Conservation (phyloP, 2,329 filamentous ascomycete genomes). For the Ramularia endophylla region DNA sequence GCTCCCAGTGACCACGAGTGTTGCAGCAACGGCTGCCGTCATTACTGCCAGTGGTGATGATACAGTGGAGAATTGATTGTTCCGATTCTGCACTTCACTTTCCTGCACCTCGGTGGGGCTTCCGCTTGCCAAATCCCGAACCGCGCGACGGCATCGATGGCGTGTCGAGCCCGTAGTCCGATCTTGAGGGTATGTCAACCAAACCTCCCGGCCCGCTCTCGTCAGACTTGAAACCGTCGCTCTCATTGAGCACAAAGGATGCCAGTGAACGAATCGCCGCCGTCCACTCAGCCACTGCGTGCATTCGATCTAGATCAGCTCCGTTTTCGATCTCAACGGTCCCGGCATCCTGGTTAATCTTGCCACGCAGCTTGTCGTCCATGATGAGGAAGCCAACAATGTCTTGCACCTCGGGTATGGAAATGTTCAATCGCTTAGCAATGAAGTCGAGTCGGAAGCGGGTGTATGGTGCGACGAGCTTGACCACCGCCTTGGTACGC, state of each 20-base stretch:
- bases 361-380: conserved; percentile 77
- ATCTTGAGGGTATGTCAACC: conserved; percentile 7
- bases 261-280: conserved; percentile 64
- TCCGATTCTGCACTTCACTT: conserved; percentile 25
- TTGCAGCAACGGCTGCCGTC: conserved; percentile 1
- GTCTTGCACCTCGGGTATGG: conserved; percentile 80
- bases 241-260: conserved; percentile 66
- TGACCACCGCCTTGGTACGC: conserved; percentile 91
- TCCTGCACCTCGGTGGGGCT: conserved; percentile 22
- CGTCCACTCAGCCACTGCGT: conserved; percentile 68
- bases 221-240: conserved; percentile 61
- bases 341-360: conserved; percentile 83
- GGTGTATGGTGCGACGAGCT: conserved; percentile 90
- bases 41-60: conserved; percentile 1
- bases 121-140: conserved; percentile 25
- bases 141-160: conserved; percentile 12
- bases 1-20: no score
- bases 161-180: conserved; percentile 9
- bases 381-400: conserved; percentile 94
- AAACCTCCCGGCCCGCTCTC: conserved; percentile 27
- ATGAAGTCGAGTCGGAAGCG: conserved; percentile 86
- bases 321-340: conserved; percentile 73
- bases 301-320: conserved; percentile 67
- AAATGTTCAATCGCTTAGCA: conserved; percentile 79
- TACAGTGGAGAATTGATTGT: neutral